Base-by-base conservation (phyloP, 768 basidiomycete genomes). In the Pulveroboletus ravenelii region DNA sequence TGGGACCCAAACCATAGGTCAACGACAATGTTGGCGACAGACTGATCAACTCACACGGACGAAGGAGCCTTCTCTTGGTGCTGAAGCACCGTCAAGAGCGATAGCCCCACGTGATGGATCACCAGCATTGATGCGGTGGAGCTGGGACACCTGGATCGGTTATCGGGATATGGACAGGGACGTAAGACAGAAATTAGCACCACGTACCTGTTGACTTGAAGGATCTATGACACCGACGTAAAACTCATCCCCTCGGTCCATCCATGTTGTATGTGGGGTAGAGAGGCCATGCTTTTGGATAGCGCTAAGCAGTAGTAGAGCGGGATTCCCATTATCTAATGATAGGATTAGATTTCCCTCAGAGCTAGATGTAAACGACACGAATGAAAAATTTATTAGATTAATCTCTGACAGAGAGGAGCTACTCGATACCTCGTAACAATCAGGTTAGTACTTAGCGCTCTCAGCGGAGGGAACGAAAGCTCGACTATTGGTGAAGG, bases 321-420 rank as follows among this genome's bases (percentile, higher is more conserved):
- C 78, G 0, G 89, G 86, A 54, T 85, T 89, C 15, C 66, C 56
- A 34, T 68, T 61, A 54, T 86, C 70, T 2, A 90, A 65, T 6
- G 75, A 62, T 43, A 82, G 75, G 38, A 92, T 70, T 56, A 92
- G 74, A 59, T 90, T 92, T 3, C 88, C 89, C 66, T 87, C 81
- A 6, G 79, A 75, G 27, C 87, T 64, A 9, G 12, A 30, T 18
- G 29, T 30, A 34, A 29, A 25, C 36, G 34, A 30, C n/a, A n/a
- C 25, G 5, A 32, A 14, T 31, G 15, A 17, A 43, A 23, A 25
- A 18, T n/a, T 45, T 5, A 29, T 56, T 25, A 60, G 44, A 29
- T 30, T 17, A 40, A 18, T 39, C 15, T n/a, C 31, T 12, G 23
- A 30, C 30, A 38, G 36, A 15, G 39, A 5, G 18, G n/a, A 32